A percentile compares a stretch with the other conserved stretches of the same genome.
These are phyloP conservation scores for Lasiosphaeria miniovina DNA, from an alignment of 495 filamentous ascomycete species.

Conservation along the genomic window DNA sequence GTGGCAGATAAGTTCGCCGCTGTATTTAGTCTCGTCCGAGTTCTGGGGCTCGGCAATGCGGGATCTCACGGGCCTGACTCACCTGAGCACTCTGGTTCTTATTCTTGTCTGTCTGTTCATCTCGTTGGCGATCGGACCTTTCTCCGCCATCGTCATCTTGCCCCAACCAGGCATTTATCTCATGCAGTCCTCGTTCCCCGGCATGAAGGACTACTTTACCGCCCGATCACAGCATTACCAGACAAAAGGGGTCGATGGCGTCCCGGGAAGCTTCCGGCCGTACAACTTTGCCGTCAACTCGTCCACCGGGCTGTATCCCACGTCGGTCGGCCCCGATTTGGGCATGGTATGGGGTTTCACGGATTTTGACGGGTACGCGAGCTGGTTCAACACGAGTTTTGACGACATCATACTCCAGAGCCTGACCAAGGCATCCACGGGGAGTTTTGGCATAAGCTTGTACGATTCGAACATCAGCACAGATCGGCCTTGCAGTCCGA, in stretches of 20 bases:
- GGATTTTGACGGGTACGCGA: background rate
- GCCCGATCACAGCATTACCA: background rate
- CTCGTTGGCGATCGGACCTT: background rate
- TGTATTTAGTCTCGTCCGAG: conserved; percentile 3
- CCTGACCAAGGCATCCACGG: background rate
- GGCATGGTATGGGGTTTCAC: background rate
- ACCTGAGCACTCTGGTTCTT: background rate
- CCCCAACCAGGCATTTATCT: background rate
- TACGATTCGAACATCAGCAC: background rate
- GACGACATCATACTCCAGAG: background rate
- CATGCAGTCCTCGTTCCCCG: background rate
- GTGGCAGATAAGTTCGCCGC: conserved; percentile 1
- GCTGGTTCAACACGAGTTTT: background rate
- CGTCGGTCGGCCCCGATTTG: background rate
- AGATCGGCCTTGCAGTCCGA: background rate
- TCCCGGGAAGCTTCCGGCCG: background rate
- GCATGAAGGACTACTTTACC: background rate
- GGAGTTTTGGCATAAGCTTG: background rate
- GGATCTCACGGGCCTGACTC: background rate
- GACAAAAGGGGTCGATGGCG: background rate
- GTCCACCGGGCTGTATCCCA: background rate
- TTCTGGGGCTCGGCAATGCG: conserved; percentile 4
- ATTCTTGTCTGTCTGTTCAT: background rate
- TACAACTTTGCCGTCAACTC: conserved; percentile 1
- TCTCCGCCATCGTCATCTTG: background rate